Conservation (phyloP, 441 rosid species). For the Gossypium schwendimanii region DNA sequence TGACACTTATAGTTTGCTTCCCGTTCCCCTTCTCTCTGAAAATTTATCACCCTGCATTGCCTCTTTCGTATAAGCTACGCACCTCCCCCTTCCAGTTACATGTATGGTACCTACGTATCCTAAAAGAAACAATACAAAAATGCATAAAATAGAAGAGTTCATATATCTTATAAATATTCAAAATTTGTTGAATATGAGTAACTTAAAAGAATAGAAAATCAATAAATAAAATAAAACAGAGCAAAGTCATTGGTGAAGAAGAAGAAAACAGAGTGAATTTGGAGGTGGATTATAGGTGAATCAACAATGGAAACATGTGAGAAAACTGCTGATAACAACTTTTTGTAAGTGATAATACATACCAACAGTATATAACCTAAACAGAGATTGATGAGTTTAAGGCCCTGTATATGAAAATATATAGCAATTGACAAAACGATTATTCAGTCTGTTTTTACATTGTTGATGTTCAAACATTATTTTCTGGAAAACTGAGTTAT, state of each 20-base stretch:
- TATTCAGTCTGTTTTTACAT: background rate
- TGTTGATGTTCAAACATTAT: background rate
- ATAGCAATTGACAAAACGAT: background rate
- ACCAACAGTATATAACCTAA: too few species aligned
- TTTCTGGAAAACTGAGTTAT: background rate
- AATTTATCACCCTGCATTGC: slow-evolving; percentile 24
- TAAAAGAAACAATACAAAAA: background rate
- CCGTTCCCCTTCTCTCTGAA: slow-evolving; percentile 11
- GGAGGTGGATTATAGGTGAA: slow-evolving; percentile 41
- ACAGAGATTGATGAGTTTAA: too few species aligned
- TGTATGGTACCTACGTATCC: too few species aligned
- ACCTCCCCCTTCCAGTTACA: background rate
- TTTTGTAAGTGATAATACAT: background rate
- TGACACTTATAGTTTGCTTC: slow-evolving; percentile 16
- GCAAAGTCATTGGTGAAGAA: background rate
- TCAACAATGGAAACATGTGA: too few species aligned
- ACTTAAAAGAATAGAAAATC: background rate
- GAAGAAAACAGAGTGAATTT: too few species aligned
- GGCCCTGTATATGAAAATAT: background rate
- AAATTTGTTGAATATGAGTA: background rate
- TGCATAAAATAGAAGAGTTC: background rate
- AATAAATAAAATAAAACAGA: background rate
- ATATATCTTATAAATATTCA: background rate
- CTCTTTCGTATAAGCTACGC: slow-evolving; percentile 28
- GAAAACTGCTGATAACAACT: background rate